A percentile compares a stretch with the other conserved stretches of the same genome.
Evolutionary conservation across 345 rosid genomes (phyloP).

Genomic region (Eucalyptus pauciflora): DNA sequence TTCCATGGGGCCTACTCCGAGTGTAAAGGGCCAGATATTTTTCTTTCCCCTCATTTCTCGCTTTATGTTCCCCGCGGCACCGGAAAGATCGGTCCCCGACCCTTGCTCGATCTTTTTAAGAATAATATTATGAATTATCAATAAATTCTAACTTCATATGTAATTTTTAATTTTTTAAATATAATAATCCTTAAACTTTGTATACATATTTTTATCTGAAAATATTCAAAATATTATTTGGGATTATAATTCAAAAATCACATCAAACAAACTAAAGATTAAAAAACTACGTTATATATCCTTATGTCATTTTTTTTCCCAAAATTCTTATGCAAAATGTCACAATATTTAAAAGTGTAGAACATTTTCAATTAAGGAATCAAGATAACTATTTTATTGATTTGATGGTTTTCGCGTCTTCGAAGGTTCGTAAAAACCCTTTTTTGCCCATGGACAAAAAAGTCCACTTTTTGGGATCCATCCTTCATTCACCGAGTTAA

Average conservation of each 20-base stretch:
- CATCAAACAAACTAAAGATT: no score
- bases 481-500: background rate
- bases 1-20: background rate
- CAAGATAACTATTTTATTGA: background rate
- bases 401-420: rapidly evolving
- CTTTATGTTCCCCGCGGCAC: background rate
- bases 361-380: background rate
- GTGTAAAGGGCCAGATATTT: background rate
- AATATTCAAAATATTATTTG: no score
- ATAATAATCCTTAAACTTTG: rapidly evolving
- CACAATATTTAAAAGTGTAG: background rate
- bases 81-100: background rate
- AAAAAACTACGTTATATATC: no score
- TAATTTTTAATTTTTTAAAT: rapidly evolving
- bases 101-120: background rate
- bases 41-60: background rate
- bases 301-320: background rate
- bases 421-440: background rate
- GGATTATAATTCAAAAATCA: rapidly evolving
- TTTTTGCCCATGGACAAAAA: background rate
- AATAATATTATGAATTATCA: background rate
- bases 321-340: background rate
- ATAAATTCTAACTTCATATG: no score
- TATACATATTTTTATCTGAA: no score
- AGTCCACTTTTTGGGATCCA: background rate